Conservation (phyloP, 352 stramenopile species). For the Globisporangium echinulatum region DNA sequence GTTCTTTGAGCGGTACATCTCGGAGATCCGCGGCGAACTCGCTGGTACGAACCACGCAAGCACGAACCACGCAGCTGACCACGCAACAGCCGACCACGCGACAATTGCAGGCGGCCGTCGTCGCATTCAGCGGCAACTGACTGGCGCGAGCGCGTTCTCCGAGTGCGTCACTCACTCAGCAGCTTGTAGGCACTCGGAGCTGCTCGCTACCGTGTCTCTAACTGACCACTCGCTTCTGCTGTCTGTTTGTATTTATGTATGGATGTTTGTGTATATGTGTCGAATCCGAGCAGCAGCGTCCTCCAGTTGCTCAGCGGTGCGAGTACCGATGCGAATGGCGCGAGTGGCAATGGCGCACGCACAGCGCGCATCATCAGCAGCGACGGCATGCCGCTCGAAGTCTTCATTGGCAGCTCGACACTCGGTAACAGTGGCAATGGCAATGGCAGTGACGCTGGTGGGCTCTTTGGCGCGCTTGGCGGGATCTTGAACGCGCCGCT, state of each 20-base stretch:
- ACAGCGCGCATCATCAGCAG: conserved; percentile 54
- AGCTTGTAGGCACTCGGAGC: too few species aligned
- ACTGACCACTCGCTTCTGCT: not conserved
- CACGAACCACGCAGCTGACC: not conserved
- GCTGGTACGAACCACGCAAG: conserved; percentile 3
- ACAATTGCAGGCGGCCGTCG: not conserved
- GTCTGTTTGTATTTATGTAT: not conserved
- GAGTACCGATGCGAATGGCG: conserved; percentile 6
- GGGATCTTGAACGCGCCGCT: conserved; percentile 35
- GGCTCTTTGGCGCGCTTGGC: conserved; percentile 52
- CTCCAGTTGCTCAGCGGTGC: conserved; percentile 31
- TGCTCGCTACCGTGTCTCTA: too few species aligned
- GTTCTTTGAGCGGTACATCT: conserved; percentile 17
- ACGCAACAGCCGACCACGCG: not conserved
- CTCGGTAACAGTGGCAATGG: conserved; percentile 13
- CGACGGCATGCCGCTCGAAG: conserved; percentile 63
- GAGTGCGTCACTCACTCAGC: conserved; percentile 4
- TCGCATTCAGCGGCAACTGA: conserved; percentile 7
- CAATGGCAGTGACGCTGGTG: conserved; percentile 26
- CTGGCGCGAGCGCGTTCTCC: conserved; percentile 7
- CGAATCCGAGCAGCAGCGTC: conserved; percentile 21
- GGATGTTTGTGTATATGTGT: not conserved
- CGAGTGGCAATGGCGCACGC: conserved; percentile 15
- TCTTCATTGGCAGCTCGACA: conserved; percentile 64
- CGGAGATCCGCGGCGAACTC: conserved; percentile 32